Conservation (phyloP, 2,329 filamentous ascomycete species). For the Periconia sp. region DNA sequence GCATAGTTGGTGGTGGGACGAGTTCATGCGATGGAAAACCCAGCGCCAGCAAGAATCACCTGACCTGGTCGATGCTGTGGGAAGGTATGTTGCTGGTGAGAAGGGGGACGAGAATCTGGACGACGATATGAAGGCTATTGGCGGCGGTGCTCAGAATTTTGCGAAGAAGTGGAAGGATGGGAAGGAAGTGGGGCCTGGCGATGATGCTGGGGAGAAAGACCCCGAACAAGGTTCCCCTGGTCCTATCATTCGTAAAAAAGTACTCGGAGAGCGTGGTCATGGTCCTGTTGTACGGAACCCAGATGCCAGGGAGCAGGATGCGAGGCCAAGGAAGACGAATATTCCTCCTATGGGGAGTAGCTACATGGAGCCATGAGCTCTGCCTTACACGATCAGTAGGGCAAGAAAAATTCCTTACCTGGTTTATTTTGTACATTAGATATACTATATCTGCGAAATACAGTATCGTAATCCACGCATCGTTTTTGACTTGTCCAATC, state of each 20-base stretch:
- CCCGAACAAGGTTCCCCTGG: slow-evolving; percentile 10
- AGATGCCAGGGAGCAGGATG: background rate
- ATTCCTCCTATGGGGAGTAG: slow-evolving; percentile 15
- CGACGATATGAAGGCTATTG: slow-evolving; percentile 35
- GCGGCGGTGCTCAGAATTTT: slow-evolving; percentile 34
- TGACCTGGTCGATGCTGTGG: slow-evolving; percentile 19
- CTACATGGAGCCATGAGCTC: slow-evolving; percentile 20
- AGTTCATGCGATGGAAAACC: slow-evolving; percentile 46
- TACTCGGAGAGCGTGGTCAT: slow-evolving; percentile 32
- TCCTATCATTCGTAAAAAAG: slow-evolving; percentile 17
- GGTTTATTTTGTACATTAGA: too few relatives aligned
- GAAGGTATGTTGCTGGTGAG: slow-evolving; percentile 25
- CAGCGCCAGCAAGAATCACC: slow-evolving; percentile 23
- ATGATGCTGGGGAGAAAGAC: slow-evolving; percentile 1
- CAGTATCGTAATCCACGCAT: too few relatives aligned
- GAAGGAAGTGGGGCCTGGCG: background rate
- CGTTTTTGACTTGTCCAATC: too few relatives aligned
- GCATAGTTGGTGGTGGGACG: slow-evolving; percentile 57
- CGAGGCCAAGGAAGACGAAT: background rate
- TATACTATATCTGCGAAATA: too few relatives aligned
- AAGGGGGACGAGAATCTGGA: slow-evolving; percentile 14
- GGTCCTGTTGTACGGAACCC: slow-evolving; percentile 23
- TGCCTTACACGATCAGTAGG: too few relatives aligned
- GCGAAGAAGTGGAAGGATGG: slow-evolving; percentile 27
- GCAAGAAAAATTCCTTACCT: too few relatives aligned